Conservation (phyloP, 306 rosid species). For the Malus sylvestris region DNA sequence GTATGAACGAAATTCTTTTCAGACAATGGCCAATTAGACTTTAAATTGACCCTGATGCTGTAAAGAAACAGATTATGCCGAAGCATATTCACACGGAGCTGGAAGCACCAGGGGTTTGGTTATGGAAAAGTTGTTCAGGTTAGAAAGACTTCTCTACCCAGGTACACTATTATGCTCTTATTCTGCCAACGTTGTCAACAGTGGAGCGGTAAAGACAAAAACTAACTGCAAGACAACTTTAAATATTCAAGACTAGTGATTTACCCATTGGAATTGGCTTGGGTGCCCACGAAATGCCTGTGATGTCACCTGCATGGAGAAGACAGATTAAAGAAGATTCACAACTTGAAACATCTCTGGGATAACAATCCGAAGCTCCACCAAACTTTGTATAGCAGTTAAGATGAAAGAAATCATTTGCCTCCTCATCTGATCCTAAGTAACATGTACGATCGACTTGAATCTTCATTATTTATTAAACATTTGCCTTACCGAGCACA, state of each 20-base stretch:
- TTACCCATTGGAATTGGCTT: conserved; percentile 61
- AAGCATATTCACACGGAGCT: background rate
- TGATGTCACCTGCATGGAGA: conserved; percentile 63
- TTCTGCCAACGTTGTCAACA: background rate
- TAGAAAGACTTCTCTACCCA: background rate
- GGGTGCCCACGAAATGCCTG: conserved; percentile 85
- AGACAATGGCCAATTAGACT: background rate
- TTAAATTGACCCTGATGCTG: background rate
- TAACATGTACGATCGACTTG: background rate
- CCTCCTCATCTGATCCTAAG: background rate
- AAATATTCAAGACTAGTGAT: background rate
- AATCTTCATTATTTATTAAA: background rate
- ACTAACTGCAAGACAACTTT: background rate
- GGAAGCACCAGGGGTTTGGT: background rate
- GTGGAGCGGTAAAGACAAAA: background rate
- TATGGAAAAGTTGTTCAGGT: background rate
- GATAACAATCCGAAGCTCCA: background rate
- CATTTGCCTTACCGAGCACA: background rate
- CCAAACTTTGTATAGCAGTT: background rate
- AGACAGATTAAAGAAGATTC: conserved; percentile 4
- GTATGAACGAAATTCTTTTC: background rate
- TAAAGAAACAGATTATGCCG: background rate
- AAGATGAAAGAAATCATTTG: background rate
- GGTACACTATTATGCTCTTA: background rate
- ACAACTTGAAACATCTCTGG: background rate